phyloP scores from a whole-genome alignment of 345 rosid genomes.

The Dipteronia sinensis region DNA sequence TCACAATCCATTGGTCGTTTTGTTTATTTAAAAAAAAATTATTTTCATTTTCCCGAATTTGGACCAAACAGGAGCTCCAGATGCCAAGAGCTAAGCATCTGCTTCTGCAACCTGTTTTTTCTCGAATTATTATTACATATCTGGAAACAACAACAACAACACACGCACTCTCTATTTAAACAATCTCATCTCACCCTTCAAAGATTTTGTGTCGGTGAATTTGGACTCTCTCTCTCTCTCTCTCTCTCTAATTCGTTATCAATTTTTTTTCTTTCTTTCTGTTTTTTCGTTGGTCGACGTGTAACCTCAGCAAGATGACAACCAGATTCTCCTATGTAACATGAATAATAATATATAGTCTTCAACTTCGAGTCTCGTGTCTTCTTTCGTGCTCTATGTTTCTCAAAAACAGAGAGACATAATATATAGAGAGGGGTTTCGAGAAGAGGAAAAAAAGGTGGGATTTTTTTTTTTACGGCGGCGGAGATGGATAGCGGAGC shows the following conservation, averaged over 20 bases:
- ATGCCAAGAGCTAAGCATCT: slow-evolving; percentile 7
- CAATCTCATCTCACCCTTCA: not conserved
- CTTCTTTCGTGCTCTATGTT: slow-evolving; percentile 12
- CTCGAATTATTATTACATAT: slow-evolving; percentile 1
- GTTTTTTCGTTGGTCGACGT: not conserved
- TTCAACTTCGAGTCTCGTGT: not conserved
- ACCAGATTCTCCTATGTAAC: slow-evolving; percentile 6
- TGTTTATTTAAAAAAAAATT: too few relatives aligned
- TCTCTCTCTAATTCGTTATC: not conserved
- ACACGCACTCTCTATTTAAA: slow-evolving; percentile 20
- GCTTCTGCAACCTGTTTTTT: slow-evolving; percentile 19
- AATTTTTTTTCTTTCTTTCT: slow-evolving; percentile 11
- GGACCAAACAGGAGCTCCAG: not conserved
- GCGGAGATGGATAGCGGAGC: slow-evolving; percentile 38
- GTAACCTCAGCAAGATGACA: slow-evolving; percentile 24
- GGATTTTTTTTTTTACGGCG: not conserved
- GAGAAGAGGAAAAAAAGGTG: not conserved
- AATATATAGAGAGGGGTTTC: not conserved
- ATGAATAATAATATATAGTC: not conserved
- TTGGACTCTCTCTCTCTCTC: slow-evolving; percentile 40
- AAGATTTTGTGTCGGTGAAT: slow-evolving; percentile 88
- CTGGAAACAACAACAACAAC: slow-evolving; percentile 1
- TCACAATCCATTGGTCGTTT: not conserved
- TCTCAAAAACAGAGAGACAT: not conserved
- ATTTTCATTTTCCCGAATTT: not conserved